These are phyloP conservation scores for Edaphochlamys debaryana DNA, from an alignment of 139 green algal genomes.

Conservation along the genomic window DNA sequence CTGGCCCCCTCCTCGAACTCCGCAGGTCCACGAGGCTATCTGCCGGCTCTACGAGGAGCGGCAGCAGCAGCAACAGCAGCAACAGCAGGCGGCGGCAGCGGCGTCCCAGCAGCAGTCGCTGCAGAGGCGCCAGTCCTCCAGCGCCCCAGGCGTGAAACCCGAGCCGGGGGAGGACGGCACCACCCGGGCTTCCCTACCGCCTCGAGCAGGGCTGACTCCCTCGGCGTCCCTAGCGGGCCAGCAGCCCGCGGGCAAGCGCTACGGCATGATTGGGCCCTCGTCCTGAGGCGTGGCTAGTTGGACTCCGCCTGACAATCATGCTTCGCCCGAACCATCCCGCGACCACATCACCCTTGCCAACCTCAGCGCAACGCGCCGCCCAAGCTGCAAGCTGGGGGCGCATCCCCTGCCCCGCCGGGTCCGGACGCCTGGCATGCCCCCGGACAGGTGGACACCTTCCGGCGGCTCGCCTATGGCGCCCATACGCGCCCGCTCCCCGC, in stretches of 20 bases:
- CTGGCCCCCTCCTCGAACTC: too few species aligned
- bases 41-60: background rate
- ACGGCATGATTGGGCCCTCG: too few species aligned
- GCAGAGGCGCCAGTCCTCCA: background rate
- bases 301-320: background rate
- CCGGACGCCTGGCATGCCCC: too few species aligned
- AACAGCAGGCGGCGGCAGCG: background rate
- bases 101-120: background rate
- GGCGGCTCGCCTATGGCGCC: too few species aligned
- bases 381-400: too few species aligned
- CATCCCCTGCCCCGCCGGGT: too few species aligned
- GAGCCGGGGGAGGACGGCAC: background rate
- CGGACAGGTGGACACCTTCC: too few species aligned
- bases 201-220: background rate
- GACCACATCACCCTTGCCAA: background rate
- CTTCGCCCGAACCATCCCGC: background rate
- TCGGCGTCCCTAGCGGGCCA: background rate
- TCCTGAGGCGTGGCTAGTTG: too few species aligned
- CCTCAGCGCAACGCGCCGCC: too few species aligned
- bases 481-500: too few species aligned
- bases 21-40: constrained; percentile 12
- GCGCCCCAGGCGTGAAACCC: background rate
- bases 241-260: too few species aligned
- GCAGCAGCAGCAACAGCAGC: constrained; percentile 18
- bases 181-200: background rate